A percentile compares a stretch with the other conserved stretches of the same genome.
Conservation (phyloP, 2,329 filamentous ascomycete species). For the Fusarium luffae region DNA sequence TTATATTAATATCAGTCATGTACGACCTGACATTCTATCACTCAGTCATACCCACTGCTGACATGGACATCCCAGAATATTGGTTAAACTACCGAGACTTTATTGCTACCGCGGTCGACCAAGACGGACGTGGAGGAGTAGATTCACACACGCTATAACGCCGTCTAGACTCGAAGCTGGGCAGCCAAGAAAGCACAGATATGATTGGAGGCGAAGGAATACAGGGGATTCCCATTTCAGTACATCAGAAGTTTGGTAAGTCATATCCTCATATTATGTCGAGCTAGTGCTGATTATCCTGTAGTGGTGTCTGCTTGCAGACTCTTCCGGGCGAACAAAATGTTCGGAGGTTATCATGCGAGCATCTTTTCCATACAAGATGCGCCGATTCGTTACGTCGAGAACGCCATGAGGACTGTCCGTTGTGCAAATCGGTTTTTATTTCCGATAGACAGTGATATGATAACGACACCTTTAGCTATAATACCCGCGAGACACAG, state of each 20-base stretch:
- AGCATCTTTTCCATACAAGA: slow-evolving; percentile 4
- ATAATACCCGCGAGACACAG: background rate
- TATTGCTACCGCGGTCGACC: background rate
- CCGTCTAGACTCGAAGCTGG: background rate
- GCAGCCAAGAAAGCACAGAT: background rate
- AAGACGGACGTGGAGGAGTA: background rate
- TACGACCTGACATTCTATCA: background rate
- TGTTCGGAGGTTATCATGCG: background rate
- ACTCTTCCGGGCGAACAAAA: background rate
- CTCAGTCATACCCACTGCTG: accelerated
- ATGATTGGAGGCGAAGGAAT: background rate
- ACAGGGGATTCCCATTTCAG: background rate
- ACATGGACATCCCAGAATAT: accelerated
- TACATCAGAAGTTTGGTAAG: slow-evolving; percentile 7
- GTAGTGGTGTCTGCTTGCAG: background rate
- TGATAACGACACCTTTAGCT: background rate
- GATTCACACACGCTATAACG: background rate
- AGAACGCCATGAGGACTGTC: background rate
- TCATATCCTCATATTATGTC: accelerated
- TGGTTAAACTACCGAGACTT: background rate
- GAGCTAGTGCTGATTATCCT: background rate
- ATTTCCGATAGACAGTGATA: background rate
- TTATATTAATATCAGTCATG: slow-evolving; percentile 3
- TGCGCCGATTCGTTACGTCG: background rate
- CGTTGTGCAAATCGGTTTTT: slow-evolving; percentile 14